Evolutionary conservation across 768 basidiomycete species (phyloP).

Genomic region (Pulveroboletus frians): DNA sequence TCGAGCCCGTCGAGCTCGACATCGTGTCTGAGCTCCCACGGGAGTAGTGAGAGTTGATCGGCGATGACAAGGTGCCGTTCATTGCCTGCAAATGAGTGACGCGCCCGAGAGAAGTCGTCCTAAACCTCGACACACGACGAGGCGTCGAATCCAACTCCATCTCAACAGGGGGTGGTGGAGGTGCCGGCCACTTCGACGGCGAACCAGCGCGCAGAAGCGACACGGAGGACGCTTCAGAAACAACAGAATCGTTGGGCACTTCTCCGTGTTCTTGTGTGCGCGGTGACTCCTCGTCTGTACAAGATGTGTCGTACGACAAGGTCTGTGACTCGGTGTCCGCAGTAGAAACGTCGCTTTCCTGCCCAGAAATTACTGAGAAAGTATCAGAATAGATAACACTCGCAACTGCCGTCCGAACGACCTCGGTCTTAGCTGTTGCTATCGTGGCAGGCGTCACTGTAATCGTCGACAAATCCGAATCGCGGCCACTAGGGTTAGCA

Average conservation of each 20-base stretch:
- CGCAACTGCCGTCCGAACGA: slow-evolving; percentile 50
- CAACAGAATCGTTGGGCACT: slow-evolving; percentile 10
- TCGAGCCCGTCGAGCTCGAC: slow-evolving; percentile 32
- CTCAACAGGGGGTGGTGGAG: slow-evolving; percentile 27
- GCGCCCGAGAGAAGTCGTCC: slow-evolving; percentile 27
- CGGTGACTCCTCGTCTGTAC: neutral
- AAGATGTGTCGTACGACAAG: neutral
- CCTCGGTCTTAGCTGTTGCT: slow-evolving; percentile 41
- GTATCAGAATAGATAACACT: slow-evolving; percentile 39
- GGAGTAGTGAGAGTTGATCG: slow-evolving; percentile 43
- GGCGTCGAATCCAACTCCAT: slow-evolving; percentile 22
- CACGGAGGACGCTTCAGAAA: slow-evolving; percentile 11
- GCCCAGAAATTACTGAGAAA: slow-evolving; percentile 16
- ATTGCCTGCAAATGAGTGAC: slow-evolving; percentile 21
- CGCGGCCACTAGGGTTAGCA: slow-evolving; percentile 21
- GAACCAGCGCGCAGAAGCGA: slow-evolving; percentile 16
- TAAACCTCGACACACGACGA: slow-evolving; percentile 25
- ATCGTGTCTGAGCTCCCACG: slow-evolving; percentile 32
- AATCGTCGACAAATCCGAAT: slow-evolving; percentile 34
- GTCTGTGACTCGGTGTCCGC: slow-evolving; percentile 5
- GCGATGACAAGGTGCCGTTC: slow-evolving; percentile 34
- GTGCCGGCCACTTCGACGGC: slow-evolving; percentile 29
- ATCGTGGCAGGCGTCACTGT: slow-evolving; percentile 43
- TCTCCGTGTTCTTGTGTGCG: slow-evolving; percentile 10
- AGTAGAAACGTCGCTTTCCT: slow-evolving; percentile 12